Evolutionary conservation across 352 stramenopile species (phyloP).

Genomic region (Phytophthora multivora): DNA sequence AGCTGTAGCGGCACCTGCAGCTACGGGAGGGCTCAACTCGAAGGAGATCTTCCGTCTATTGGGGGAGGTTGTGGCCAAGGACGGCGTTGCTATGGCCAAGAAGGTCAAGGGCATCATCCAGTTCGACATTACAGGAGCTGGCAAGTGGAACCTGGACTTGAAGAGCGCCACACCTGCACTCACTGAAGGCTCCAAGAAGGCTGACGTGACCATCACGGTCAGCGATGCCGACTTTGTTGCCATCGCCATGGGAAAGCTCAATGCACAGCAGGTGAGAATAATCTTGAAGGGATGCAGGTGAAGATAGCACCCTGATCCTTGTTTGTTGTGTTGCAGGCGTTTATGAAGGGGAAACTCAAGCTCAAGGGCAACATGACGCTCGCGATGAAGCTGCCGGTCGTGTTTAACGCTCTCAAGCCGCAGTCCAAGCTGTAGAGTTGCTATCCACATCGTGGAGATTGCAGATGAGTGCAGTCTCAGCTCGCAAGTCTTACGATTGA

Average conservation of each 20-base stretch:
- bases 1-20: slow-evolving; percentile 15
- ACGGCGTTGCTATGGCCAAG: slow-evolving; percentile 63
- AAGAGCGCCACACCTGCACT: slow-evolving; percentile 65
- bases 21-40: slow-evolving; percentile 53
- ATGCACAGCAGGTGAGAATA: slow-evolving; percentile 74
- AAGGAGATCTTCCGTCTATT: slow-evolving; percentile 75
- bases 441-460: not conserved
- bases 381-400: slow-evolving; percentile 94
- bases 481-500: not conserved
- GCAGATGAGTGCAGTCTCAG: slow-evolving; percentile 5
- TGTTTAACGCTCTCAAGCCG: slow-evolving; percentile 91
- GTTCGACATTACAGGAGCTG: slow-evolving; percentile 74
- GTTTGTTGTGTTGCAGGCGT: slow-evolving; percentile 61
- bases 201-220: slow-evolving; percentile 81
- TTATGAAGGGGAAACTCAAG: slow-evolving; percentile 96
- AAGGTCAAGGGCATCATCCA: slow-evolving; percentile 87
- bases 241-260: slow-evolving; percentile 87
- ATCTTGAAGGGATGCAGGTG: too few relatives aligned
- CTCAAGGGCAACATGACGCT: slow-evolving; percentile 96
- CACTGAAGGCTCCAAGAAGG: slow-evolving; percentile 68
- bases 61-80: slow-evolving; percentile 56
- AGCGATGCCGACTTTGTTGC: slow-evolving; percentile 80
- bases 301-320: not conserved
- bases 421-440: slow-evolving; percentile 71
- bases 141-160: slow-evolving; percentile 81